Evolutionary conservation across 495 filamentous ascomycete species (phyloP).

Genomic region (Filosporella fistucella): DNA sequence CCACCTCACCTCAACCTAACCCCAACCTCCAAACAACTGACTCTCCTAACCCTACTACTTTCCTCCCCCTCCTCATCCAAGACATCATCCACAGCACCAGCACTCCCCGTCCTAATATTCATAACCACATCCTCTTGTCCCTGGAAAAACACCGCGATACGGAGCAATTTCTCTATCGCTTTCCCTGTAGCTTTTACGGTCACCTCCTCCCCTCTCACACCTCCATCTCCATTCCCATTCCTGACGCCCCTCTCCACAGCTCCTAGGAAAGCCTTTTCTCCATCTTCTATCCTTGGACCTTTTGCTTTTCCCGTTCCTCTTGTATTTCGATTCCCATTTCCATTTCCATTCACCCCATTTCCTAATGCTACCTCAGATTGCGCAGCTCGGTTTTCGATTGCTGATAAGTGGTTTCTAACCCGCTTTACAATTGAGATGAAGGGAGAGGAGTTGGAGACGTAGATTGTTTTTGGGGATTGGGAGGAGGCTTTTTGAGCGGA

Average conservation of each 20-base stretch:
- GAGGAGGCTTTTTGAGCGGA: conserved; percentile 46
- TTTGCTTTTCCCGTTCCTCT: conserved; percentile 6
- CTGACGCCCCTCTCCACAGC: background rate
- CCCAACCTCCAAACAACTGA: conserved; percentile 63
- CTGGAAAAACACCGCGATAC: conserved; percentile 60
- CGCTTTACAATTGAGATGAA: conserved; percentile 83
- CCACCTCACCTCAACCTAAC: conserved; percentile 48
- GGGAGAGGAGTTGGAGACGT: conserved; percentile 68
- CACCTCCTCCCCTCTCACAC: conserved; percentile 56
- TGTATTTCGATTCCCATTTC: conserved; percentile 11
- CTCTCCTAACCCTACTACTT: conserved; percentile 57
- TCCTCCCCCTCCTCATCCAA: conserved; percentile 43
- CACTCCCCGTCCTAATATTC: conserved; percentile 57
- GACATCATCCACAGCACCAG: conserved; percentile 70
- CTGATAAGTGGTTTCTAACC: conserved; percentile 63
- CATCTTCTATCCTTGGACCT: no score
- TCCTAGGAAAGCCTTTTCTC: no score
- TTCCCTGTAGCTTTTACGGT: conserved; percentile 73
- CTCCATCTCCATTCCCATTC: conserved; percentile 1
- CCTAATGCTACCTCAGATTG: conserved; percentile 20
- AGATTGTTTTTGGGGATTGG: conserved; percentile 64
- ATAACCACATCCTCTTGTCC: conserved; percentile 48
- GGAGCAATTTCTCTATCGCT: conserved; percentile 69
- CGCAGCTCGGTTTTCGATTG: conserved; percentile 57
- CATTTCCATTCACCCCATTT: conserved; percentile 14